Base-by-base conservation (phyloP, 768 basidiomycete species). In the Panus rudis region DNA sequence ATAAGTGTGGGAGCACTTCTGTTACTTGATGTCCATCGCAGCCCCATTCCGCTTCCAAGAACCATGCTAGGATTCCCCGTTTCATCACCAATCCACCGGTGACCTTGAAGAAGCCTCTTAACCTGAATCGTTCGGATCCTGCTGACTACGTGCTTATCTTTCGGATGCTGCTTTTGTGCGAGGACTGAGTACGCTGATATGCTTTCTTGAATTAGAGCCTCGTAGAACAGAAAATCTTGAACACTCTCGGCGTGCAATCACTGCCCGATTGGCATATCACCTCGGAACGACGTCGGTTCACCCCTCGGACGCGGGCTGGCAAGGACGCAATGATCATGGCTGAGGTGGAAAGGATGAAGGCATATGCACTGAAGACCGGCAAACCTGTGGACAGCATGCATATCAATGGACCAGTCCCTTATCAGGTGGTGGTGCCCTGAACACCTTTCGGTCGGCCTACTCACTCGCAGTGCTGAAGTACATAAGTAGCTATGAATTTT, bases 71-170 rank as follows among this genome's bases (percentile, higher is more conserved):
- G 12, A 51, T 55, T 6, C 62, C 60, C 5, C 57, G 66, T 2
- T 58, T 68, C 41, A 65, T 68, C 44, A 66, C 66, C 1, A 68
- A 67, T 41, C 66, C 66, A 4, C 60, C 66, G 1, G 61, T 66
- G 0, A 53, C 57, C 6, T 48, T 66, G 17, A 57, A 57, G 25
- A 56, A 56, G 38, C 64, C 66, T 4, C 61, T 66, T 45, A 57
- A 63, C 37, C 54, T 65, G 48, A 53, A 58, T 40, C 54, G 66
- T 10, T 43, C 38, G 4, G 42, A 63, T 38, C 53, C 57, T 3
- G 38, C 37, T 0, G 57, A 63, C 16, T 68, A 57, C 24, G 55
- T 54, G 38, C 32, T 52, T 41, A 3, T 10, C 21, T 26, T 17
- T 17, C 7, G 16, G 16, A 35, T 8, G 7, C n/a, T n/a, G n/a